A percentile compares a stretch with the other conserved stretches of the same genome.
Evolutionary conservation across 176 grass and related monocot genomes (phyloP).

Genomic region (Lolium rigidum): DNA sequence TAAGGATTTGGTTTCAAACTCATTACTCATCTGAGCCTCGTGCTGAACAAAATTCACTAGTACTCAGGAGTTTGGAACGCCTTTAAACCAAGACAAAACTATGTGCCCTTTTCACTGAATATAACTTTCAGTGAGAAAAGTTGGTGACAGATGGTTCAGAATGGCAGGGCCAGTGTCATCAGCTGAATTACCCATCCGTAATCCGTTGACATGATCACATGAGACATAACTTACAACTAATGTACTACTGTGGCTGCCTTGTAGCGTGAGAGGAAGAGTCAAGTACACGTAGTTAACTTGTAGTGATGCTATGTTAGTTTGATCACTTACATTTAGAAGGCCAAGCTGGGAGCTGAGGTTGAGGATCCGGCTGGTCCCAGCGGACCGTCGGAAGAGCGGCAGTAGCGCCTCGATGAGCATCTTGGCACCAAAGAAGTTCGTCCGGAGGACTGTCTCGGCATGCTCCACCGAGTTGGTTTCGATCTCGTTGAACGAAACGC

Average conservation of each 20-base stretch:
- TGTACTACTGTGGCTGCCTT: background rate
- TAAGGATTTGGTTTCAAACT: constrained; percentile 4
- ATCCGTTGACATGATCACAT: background rate
- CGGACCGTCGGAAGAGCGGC: constrained; percentile 67
- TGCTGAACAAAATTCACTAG: background rate
- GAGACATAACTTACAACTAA: background rate
- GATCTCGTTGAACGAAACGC: constrained; percentile 88
- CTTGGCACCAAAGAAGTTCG: constrained; percentile 87
- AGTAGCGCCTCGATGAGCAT: constrained; percentile 73
- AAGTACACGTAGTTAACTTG: background rate
- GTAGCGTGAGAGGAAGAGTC: background rate
- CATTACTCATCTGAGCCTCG: background rate
- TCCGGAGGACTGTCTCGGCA: constrained; percentile 73
- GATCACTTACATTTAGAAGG: constrained; percentile 77
- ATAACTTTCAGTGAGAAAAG: background rate
- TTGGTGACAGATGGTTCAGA: background rate
- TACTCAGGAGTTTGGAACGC: background rate
- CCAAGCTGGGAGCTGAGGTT: constrained; percentile 96
- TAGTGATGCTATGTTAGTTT: background rate
- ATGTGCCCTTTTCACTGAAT: background rate
- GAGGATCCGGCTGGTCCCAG: constrained; percentile 67
- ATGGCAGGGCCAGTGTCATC: background rate
- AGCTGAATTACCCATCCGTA: background rate
- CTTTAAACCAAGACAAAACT: background rate
- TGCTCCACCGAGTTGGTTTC: constrained; percentile 85